A percentile compares a stretch with the other conserved stretches of the same genome.
phyloP scores from a whole-genome alignment of 495 filamentous ascomycete genomes.

The Margaritispora aquatica region DNA sequence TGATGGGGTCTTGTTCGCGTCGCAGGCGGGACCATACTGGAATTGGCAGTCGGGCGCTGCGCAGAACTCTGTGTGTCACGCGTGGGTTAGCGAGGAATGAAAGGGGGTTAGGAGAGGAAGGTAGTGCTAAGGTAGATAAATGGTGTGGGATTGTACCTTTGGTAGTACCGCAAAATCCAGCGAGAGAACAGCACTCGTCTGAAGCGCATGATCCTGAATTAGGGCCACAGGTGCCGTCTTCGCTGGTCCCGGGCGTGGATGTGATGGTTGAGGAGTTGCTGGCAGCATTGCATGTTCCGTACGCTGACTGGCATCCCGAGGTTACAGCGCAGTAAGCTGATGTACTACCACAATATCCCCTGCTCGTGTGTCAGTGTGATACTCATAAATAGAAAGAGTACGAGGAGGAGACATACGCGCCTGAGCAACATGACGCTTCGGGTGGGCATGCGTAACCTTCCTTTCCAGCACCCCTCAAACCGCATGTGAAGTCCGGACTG shows the following conservation, averaged over 20 bases:
- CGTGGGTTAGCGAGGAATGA: background rate
- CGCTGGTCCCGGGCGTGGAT: slow-evolving; percentile 6
- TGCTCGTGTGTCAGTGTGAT: no score
- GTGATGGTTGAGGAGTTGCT: background rate
- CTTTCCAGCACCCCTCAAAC: slow-evolving; percentile 25
- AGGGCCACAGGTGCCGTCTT: slow-evolving; percentile 30
- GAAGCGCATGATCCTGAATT: slow-evolving; percentile 43
- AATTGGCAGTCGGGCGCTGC: slow-evolving; percentile 63
- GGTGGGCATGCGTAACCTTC: slow-evolving; percentile 26
- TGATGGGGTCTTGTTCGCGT: slow-evolving; percentile 57
- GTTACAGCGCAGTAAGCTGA: slow-evolving; percentile 10
- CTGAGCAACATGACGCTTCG: slow-evolving; percentile 32
- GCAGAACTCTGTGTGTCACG: slow-evolving; percentile 55
- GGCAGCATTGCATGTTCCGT: slow-evolving; percentile 15
- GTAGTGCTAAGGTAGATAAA: no score
- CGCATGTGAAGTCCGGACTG: slow-evolving; percentile 36
- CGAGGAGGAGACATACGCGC: slow-evolving; percentile 14
- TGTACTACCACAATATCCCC: slow-evolving; percentile 16
- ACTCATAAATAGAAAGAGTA: no score
- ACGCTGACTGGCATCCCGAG: slow-evolving; percentile 12
- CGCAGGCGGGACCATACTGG: slow-evolving; percentile 58
- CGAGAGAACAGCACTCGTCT: slow-evolving; percentile 58
- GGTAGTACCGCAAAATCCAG: slow-evolving; percentile 37
- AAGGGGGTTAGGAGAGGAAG: no score
- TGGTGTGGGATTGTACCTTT: background rate